Evolutionary conservation across 1,284 basidiomycete genomes (phyloP).

Genomic region (Sporisorium graminicola): DNA sequence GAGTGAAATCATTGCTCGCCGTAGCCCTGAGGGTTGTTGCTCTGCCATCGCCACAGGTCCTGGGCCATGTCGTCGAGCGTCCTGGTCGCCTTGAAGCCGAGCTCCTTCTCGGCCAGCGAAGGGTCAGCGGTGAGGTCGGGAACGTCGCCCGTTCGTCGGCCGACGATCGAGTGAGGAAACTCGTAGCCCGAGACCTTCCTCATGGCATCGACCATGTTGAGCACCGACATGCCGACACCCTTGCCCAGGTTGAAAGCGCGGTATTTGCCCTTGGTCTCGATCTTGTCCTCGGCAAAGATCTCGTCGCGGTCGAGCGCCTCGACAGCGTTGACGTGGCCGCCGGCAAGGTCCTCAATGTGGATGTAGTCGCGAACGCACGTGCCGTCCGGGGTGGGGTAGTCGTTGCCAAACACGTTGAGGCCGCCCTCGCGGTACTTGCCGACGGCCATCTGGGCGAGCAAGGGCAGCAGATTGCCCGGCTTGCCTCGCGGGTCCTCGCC

Average conservation of each 20-base stretch:
- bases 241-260: constrained; percentile 97
- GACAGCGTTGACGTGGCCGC: constrained; percentile 91
- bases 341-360: constrained; percentile 93
- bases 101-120: constrained; percentile 87
- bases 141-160: constrained; percentile 89
- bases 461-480: constrained; percentile 92
- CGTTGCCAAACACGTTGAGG: constrained; percentile 95
- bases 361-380: constrained; percentile 88
- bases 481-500: constrained; percentile 96
- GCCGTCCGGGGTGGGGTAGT: constrained; percentile 96
- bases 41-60: constrained; percentile 70
- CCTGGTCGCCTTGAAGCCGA: constrained; percentile 86
- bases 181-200: constrained; percentile 89
- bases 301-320: constrained; percentile 82
- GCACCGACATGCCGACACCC: constrained; percentile 90
- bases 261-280: constrained; percentile 74
- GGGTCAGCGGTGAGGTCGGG: constrained; percentile 97
- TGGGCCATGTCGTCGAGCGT: constrained; percentile 62
- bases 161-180: constrained; percentile 82
- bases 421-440: constrained; percentile 85
- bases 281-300: constrained; percentile 69
- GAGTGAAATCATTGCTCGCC: constrained; percentile 36
- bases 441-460: constrained; percentile 94
- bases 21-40: constrained; percentile 71
- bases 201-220: constrained; percentile 97